Evolutionary conservation across 371 early-diverging fungal genomes (phyloP), one percentile per base, ranked within the genome.

Genomic region (Actinomortierella ambigua): DNA sequence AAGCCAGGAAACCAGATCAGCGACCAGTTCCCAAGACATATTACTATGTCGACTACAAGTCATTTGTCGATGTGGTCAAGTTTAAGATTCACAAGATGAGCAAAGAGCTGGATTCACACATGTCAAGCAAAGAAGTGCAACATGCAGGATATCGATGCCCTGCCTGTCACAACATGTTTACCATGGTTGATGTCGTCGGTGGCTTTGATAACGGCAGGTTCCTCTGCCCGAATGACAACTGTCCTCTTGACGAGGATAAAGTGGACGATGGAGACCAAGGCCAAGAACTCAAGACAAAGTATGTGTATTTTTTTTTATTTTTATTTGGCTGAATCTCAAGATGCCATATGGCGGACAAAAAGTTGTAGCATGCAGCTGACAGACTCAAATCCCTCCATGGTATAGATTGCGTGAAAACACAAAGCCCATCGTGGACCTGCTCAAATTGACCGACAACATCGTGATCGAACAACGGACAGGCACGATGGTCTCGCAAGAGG

Each of bases 51-150:
- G 97, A 97, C 76, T 96, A 95, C 78, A 91, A 91, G 76, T 87
- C 89, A 48, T 95, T 97, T 79, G 92, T 97, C 0, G 93, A 96
- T 63, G 94, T 94, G 17, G 90, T 95, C 41, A 96, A 95, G 68
- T 95, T 88, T 88, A 88, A 90, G 67, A 94, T 97, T 79, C 90
- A 88, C 81, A 86, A 88, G 70, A 93, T 96, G 82, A 88, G 90
- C 53, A 85, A 86, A 27, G 76, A 82, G 26, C 88, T 94, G 44
- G 73, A 87, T 29, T 83, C 85, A 39, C 85, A 86, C 50, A 84
- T 94, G 70, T 81, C 89, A 49, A 89, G 81, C 59, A 27, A 83
- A 80, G 91, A 91, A 70, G 85, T 83, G 41, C 84, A 91, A 58
- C 90, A 88, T 53, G 84, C 89, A 44, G 92, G 92, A 0, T 90